phyloP scores from a whole-genome alignment of 345 rosid species.

The Bruguiera gymnorhiza region DNA sequence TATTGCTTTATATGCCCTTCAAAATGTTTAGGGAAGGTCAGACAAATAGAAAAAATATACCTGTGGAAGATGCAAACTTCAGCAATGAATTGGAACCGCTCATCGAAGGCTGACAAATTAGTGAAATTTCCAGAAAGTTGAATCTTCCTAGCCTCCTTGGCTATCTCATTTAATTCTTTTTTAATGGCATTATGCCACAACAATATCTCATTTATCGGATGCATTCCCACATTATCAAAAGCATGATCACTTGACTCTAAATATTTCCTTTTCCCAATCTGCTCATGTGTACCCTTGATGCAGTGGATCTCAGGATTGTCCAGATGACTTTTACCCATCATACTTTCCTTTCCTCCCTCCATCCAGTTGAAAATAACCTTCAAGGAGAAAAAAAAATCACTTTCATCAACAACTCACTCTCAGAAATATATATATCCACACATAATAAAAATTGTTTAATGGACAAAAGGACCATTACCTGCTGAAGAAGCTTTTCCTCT shows the following conservation, averaged over 20 bases:
- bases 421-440: background rate
- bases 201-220: slow-evolving; percentile 63
- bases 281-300: slow-evolving; percentile 47
- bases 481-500: slow-evolving; percentile 57
- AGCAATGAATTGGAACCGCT: slow-evolving; percentile 78
- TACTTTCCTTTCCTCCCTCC: slow-evolving; percentile 36
- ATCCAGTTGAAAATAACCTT: slow-evolving; percentile 56
- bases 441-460: too few relatives aligned
- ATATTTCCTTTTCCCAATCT: slow-evolving; percentile 66
- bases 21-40: background rate
- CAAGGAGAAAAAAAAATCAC: slow-evolving; percentile 23
- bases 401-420: slow-evolving; percentile 10
- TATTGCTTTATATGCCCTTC: too few relatives aligned
- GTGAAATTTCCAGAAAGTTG: slow-evolving; percentile 71
- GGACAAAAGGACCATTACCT: slow-evolving; percentile 37
- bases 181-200: slow-evolving; percentile 87
- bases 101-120: slow-evolving; percentile 68
- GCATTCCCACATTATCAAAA: slow-evolving; percentile 27
- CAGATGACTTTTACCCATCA: slow-evolving; percentile 22
- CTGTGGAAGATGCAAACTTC: slow-evolving; percentile 93
- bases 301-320: slow-evolving; percentile 21
- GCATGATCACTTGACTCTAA: slow-evolving; percentile 41
- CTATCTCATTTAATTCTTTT: slow-evolving; percentile 73
- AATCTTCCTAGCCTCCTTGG: slow-evolving; percentile 77
- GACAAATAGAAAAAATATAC: slow-evolving; percentile 33